These are phyloP conservation scores for Tuber indicum DNA, from an alignment of 495 filamentous ascomycete species.

Conservation along the genomic window DNA sequence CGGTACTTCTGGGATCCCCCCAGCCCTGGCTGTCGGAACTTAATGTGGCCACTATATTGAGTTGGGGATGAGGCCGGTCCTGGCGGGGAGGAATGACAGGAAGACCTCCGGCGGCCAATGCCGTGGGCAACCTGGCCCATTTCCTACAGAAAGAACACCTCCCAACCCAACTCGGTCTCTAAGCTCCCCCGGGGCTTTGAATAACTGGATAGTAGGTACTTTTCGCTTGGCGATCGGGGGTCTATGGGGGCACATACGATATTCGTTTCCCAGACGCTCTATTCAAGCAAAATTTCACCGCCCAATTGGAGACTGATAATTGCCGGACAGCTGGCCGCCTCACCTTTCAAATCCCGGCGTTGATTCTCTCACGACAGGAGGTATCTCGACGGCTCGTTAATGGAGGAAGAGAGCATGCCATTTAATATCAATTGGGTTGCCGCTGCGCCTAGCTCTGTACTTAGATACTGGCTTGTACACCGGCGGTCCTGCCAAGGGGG, in stretches of 20 bases:
- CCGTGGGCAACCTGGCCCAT: not conserved
- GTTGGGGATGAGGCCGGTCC: not conserved
- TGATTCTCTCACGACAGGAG: constrained; percentile 31
- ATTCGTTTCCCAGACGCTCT: constrained; percentile 43
- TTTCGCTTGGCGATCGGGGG: not conserved
- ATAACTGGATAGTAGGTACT: not conserved
- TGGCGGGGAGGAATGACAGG: constrained; percentile 9
- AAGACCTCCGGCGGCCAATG: not conserved
- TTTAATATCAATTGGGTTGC: constrained; percentile 51
- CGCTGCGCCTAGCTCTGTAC: constrained; percentile 49
- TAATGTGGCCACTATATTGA: too few relatives aligned
- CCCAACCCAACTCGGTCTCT: not conserved
- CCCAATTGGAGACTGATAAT: not conserved
- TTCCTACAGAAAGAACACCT: not conserved
- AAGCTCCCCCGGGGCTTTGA: not conserved
- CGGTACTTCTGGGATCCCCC: not conserved
- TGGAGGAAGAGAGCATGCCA: constrained; percentile 40
- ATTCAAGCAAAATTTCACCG: constrained; percentile 9
- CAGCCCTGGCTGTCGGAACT: not conserved
- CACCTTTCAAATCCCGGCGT: constrained; percentile 47
- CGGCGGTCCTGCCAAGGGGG: constrained; percentile 53
- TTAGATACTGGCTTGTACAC: constrained; percentile 58
- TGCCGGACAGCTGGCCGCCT: constrained; percentile 43
- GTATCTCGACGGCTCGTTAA: constrained; percentile 17
- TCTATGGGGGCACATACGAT: not conserved